Percentiles rank a stretch among this genome's conserved stretches.
Evolutionary conservation across 148 eudicot genomes (phyloP).

Genomic region (Camellia lanceoleosa): DNA sequence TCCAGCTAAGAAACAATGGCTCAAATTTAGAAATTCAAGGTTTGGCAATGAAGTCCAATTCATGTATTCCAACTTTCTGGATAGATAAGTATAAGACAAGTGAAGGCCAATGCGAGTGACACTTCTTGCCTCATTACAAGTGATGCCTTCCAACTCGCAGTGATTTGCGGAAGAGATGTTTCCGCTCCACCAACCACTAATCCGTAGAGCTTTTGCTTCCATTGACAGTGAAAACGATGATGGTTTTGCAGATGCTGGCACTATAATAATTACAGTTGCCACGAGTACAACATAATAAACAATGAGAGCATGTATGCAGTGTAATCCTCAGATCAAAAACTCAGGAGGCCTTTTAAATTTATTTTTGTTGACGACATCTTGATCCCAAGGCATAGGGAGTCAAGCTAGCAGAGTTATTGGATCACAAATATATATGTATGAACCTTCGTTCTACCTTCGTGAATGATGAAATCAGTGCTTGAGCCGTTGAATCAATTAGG

Average conservation of each 20-base stretch:
- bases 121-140: neutral
- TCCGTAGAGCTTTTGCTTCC: conserved; percentile 4
- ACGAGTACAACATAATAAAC: too few relatives aligned
- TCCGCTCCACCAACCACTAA: neutral
- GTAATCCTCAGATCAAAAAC: too few relatives aligned
- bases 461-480: too few relatives aligned
- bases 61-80: neutral
- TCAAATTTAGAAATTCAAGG: neutral
- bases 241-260: neutral
- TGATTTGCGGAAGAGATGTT: neutral
- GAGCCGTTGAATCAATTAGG: too few relatives aligned
- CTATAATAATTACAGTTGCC: neutral
- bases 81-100: neutral
- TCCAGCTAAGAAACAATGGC: neutral
- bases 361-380: too few relatives aligned
- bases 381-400: too few relatives aligned
- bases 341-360: too few relatives aligned
- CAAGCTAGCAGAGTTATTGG: too few relatives aligned
- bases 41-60: neutral
- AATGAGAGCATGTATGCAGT: too few relatives aligned
- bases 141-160: neutral
- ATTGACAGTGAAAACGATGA: neutral
- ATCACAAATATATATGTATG: too few relatives aligned
- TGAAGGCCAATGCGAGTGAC: neutral
- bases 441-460: too few relatives aligned